Percentiles rank a stretch among this genome's conserved stretches.
Evolutionary conservation across 768 basidiomycete species (phyloP).

Genomic region (Royoungia palumana): DNA sequence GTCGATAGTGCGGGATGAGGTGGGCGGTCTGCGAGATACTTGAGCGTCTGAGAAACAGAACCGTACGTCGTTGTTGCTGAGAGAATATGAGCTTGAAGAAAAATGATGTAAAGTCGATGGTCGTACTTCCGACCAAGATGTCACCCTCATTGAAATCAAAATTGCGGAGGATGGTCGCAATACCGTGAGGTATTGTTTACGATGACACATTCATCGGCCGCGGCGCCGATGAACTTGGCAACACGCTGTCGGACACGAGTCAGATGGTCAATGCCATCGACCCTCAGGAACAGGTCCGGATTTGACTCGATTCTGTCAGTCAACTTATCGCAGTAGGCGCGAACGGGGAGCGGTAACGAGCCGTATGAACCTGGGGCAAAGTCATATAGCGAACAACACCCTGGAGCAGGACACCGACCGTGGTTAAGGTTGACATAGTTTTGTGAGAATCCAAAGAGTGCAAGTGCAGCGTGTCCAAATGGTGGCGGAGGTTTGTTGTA

Average conservation of each 20-base stretch:
- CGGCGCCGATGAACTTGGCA: slow-evolving; percentile 47
- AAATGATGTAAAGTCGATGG: not conserved
- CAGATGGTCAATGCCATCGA: slow-evolving; percentile 35
- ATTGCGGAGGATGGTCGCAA: no score
- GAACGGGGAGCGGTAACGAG: no score
- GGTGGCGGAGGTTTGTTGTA: slow-evolving; percentile 33
- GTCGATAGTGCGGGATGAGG: no score
- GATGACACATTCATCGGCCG: slow-evolving; percentile 57
- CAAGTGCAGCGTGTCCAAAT: slow-evolving; percentile 56
- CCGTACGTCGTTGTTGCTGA: slow-evolving; percentile 57
- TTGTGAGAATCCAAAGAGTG: slow-evolving; percentile 54
- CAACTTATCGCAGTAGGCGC: no score
- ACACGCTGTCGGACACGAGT: slow-evolving; percentile 42
- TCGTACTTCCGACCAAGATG: slow-evolving; percentile 49
- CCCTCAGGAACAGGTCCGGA: no score
- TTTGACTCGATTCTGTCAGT: no score
- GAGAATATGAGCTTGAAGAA: not conserved
- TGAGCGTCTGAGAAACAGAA: slow-evolving; percentile 49
- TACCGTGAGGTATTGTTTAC: no score
- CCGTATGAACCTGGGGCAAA: slow-evolving; percentile 54
- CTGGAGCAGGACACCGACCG: no score
- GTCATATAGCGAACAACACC: not conserved
- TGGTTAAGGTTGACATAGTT: slow-evolving; percentile 64
- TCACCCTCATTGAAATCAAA: slow-evolving; percentile 54
- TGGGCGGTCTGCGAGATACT: slow-evolving; percentile 51